These are phyloP conservation scores for Hamigera avellanea DNA, from an alignment of 495 filamentous ascomycete species.

Conservation along the genomic window DNA sequence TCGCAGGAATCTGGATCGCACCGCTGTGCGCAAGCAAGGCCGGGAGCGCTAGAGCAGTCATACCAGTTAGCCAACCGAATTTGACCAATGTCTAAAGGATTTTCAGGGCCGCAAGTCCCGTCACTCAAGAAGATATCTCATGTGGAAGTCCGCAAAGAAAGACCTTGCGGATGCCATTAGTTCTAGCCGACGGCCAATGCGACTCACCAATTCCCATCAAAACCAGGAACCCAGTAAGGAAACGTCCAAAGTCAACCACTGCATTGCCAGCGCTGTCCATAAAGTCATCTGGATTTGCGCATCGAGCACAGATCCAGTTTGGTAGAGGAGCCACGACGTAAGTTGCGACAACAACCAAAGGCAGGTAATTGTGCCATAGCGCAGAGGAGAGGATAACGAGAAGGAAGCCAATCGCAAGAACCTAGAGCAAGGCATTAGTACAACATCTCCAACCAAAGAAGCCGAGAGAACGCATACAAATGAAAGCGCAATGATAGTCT, in stretches of 20 bases:
- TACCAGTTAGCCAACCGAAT: constrained; percentile 12
- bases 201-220: constrained; percentile 91
- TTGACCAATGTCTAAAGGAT: neutral
- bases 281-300: constrained; percentile 92
- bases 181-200: too few species aligned
- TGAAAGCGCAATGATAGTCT: constrained; percentile 96
- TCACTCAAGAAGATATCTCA: too few species aligned
- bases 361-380: constrained; percentile 84
- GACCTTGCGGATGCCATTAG: too few species aligned
- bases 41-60: constrained; percentile 60
- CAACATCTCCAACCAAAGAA: neutral
- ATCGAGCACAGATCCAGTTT: constrained; percentile 86
- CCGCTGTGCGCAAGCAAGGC: constrained; percentile 74
- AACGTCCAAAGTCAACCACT: constrained; percentile 81
- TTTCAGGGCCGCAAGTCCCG: too few species aligned
- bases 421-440: constrained; percentile 27
- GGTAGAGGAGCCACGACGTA: constrained; percentile 89
- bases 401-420: constrained; percentile 97
- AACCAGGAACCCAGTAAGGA: constrained; percentile 93
- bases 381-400: constrained; percentile 97
- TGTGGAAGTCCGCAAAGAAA: neutral
- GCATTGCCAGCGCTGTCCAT: constrained; percentile 74
- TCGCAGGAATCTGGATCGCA: constrained; percentile 70
- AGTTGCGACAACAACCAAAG: constrained; percentile 87
- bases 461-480: constrained; percentile 56